Conservation (phyloP, 192 early-diverging fungal genomes). For the Backusella luteola region DNA sequence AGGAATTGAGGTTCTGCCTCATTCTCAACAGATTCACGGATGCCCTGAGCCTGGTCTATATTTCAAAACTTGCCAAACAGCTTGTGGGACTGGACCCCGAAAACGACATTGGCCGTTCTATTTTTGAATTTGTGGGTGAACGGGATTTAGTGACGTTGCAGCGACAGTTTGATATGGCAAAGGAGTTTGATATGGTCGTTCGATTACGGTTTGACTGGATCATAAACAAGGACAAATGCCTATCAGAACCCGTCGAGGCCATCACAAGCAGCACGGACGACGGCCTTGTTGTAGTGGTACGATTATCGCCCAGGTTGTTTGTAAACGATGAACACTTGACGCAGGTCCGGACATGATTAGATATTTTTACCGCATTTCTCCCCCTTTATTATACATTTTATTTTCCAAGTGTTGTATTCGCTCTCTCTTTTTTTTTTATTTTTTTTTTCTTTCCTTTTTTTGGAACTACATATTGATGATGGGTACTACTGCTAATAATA, state of each 20-base stretch:
- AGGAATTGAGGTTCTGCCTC: slow-evolving; percentile 23
- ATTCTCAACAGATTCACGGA: slow-evolving; percentile 22
- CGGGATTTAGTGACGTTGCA: not conserved
- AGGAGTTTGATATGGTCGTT: slow-evolving; percentile 5
- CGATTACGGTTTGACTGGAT: slow-evolving; percentile 28
- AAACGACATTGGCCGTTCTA: not conserved
- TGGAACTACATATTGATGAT: too few relatives aligned
- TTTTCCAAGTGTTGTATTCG: too few relatives aligned
- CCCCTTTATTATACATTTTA: not conserved
- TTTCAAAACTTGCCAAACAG: not conserved
- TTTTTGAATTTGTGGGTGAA: slow-evolving; percentile 11
- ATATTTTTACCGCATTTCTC: not conserved
- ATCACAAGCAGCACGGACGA: slow-evolving; percentile 17
- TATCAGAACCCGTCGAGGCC: slow-evolving; percentile 15
- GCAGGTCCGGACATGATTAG: not conserved
- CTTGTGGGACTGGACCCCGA: not conserved
- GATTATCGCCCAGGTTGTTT: slow-evolving; percentile 4
- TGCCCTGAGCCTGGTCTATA: not conserved
- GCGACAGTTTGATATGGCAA: slow-evolving; percentile 11
- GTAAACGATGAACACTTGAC: not conserved
- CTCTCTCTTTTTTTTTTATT: not conserved
- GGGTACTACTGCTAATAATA: not conserved
- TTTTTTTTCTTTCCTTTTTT: not conserved
- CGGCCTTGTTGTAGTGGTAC: slow-evolving; percentile 23
- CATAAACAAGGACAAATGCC: not conserved